A percentile compares a stretch with the other conserved stretches of the same genome.
Evolutionary conservation across 805 yeast species (phyloP).

Genomic region (Blastobotrys mokoenaii): DNA sequence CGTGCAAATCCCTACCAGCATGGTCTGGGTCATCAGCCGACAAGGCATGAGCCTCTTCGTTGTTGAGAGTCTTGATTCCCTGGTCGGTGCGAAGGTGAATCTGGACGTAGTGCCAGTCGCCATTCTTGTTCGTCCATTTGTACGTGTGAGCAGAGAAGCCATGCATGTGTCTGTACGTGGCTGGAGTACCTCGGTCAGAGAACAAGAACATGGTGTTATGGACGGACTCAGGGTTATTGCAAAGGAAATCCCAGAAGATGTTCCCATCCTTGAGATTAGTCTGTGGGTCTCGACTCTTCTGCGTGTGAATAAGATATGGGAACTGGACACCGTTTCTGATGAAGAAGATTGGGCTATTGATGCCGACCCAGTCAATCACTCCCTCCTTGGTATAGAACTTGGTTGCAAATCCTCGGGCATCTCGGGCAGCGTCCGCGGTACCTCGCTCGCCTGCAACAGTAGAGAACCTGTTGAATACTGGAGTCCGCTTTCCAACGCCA

Average conservation of each 20-base stretch:
- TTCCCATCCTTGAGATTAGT: conserved; percentile 50
- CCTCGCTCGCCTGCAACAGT: conserved; percentile 68
- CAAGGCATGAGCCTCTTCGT: conserved; percentile 39
- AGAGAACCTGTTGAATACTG: conserved; percentile 49
- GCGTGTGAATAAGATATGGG: conserved; percentile 59
- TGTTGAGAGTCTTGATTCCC: conserved; percentile 38
- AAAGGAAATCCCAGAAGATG: conserved; percentile 49
- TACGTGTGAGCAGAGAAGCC: conserved; percentile 61
- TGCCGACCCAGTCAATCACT: conserved; percentile 62
- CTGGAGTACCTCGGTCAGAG: conserved; percentile 54
- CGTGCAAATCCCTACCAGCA: conserved; percentile 36
- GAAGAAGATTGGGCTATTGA: conserved; percentile 63
- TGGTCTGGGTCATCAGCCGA: conserved; percentile 46
- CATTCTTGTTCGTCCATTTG: conserved; percentile 46
- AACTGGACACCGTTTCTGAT: conserved; percentile 57
- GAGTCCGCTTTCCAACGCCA: conserved; percentile 71
- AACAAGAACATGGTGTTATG: conserved; percentile 52
- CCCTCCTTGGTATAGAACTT: conserved; percentile 64
- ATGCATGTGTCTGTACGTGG: conserved; percentile 45
- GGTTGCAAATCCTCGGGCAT: conserved; percentile 61
- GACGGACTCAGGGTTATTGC: conserved; percentile 46
- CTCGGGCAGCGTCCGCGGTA: conserved; percentile 57
- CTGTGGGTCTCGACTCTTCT: conserved; percentile 54
- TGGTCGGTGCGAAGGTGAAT: conserved; percentile 44
- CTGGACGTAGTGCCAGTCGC: conserved; percentile 47